Percentiles rank a stretch among this genome's conserved stretches.
Conservation (phyloP, 2,329 filamentous ascomycete species). For the Phoma sp. region DNA sequence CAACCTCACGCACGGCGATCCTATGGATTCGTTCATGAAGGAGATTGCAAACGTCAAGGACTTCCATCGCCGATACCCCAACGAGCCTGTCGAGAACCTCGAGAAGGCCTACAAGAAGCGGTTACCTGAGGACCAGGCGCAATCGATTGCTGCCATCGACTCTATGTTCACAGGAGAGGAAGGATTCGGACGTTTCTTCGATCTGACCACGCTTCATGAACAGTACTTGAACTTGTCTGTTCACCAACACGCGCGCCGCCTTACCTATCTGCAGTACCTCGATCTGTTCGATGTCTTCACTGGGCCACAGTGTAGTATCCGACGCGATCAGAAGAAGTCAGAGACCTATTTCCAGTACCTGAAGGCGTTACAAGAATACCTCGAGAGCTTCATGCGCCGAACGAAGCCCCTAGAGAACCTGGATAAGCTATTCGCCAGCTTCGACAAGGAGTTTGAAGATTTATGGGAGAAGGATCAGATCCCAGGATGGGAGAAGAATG, state of each 20-base stretch:
- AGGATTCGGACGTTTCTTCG: constrained; percentile 89
- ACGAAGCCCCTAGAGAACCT: constrained; percentile 87
- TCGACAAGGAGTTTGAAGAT: constrained; percentile 84
- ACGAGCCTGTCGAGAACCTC: constrained; percentile 93
- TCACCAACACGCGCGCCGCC: constrained; percentile 69
- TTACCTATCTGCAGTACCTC: constrained; percentile 92
- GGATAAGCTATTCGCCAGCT: constrained; percentile 75
- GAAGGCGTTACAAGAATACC: constrained; percentile 77
- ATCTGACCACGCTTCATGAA: constrained; percentile 84
- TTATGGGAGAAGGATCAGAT: constrained; percentile 83
- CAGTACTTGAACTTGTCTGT: constrained; percentile 88
- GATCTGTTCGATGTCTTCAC: constrained; percentile 89
- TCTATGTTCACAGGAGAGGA: constrained; percentile 96
- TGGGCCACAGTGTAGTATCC: constrained; percentile 75
- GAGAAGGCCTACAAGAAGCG: constrained; percentile 87
- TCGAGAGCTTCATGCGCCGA: constrained; percentile 86
- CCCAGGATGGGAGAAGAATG: constrained; percentile 74
- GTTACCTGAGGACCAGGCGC: constrained; percentile 66
- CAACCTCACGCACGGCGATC: constrained; percentile 81
- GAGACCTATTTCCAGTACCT: constrained; percentile 94
- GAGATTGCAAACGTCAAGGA: constrained; percentile 82
- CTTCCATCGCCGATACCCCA: constrained; percentile 90
- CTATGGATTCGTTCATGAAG: constrained; percentile 90
- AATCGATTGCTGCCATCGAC: constrained; percentile 75
- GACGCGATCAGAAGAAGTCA: constrained; percentile 83